Evolutionary conservation across 1,284 basidiomycete genomes (phyloP).

Genomic region (Cryptococcus sp.): DNA sequence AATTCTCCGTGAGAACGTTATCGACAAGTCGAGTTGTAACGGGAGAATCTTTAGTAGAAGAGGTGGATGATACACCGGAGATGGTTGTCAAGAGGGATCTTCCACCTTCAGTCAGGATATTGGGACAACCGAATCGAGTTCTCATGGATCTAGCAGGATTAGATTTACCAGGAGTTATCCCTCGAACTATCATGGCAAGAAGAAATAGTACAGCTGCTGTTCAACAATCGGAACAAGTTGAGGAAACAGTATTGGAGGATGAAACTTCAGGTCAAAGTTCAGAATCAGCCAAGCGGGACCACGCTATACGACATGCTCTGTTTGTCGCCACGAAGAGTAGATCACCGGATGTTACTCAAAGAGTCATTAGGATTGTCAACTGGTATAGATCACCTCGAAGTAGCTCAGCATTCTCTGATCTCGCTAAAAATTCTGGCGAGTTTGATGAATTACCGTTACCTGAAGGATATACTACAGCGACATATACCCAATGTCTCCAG

Average conservation of each 20-base stretch:
- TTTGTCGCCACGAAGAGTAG: too few relatives aligned
- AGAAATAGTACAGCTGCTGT: constrained; percentile 30
- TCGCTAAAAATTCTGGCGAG: constrained; percentile 5
- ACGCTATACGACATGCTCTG: too few relatives aligned
- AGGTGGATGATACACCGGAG: constrained; percentile 2
- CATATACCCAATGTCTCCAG: constrained; percentile 65
- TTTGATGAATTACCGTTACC: constrained; percentile 28
- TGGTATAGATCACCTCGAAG: constrained; percentile 26
- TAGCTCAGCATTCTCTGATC: not conserved
- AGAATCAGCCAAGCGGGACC: too few relatives aligned
- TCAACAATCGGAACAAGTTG: constrained; percentile 2
- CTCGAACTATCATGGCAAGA: constrained; percentile 16
- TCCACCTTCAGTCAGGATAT: constrained; percentile 7
- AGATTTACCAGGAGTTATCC: constrained; percentile 24
- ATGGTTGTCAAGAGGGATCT: constrained; percentile 6
- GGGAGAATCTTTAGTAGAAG: not conserved
- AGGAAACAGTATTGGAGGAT: not conserved
- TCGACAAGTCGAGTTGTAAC: constrained; percentile 14
- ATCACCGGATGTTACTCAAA: too few relatives aligned
- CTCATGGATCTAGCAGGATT: constrained; percentile 41
- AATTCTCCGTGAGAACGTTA: constrained; percentile 20
- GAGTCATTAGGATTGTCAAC: constrained; percentile 9
- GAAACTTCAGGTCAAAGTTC: not conserved
- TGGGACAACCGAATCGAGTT: constrained; percentile 30
- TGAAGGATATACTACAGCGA: constrained; percentile 29